Percentiles rank a stretch among this genome's conserved stretches.
These are phyloP conservation scores for Ustilago nuda DNA, from an alignment of 1,284 basidiomycete genomes.

Conservation along the genomic window DNA sequence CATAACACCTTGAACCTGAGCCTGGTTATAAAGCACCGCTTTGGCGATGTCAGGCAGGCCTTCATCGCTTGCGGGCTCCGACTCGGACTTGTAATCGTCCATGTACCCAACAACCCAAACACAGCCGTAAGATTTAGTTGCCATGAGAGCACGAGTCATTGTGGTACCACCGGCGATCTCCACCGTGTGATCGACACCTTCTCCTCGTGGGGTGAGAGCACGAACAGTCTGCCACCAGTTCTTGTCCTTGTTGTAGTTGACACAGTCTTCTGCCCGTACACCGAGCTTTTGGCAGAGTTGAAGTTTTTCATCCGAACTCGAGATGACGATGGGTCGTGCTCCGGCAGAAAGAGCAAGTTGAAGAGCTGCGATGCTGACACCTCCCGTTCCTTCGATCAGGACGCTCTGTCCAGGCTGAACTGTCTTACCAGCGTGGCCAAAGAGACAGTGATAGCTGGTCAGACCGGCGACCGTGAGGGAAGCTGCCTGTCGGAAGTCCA, in stretches of 20 bases:
- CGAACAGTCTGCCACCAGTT: constrained; percentile 31
- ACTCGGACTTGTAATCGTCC: constrained; percentile 42
- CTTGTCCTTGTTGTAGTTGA: constrained; percentile 39
- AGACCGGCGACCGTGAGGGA: constrained; percentile 37
- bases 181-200: constrained; percentile 43
- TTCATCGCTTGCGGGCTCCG: not conserved
- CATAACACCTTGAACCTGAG: constrained; percentile 43
- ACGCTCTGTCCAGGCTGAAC: constrained; percentile 41
- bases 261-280: constrained; percentile 21
- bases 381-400: constrained; percentile 46
- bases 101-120: constrained; percentile 50
- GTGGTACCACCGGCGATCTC: constrained; percentile 49
- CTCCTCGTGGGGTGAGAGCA: constrained; percentile 19
- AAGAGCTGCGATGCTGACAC: constrained; percentile 41
- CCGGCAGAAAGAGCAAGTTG: constrained; percentile 36
- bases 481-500: constrained; percentile 33
- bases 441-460: constrained; percentile 46
- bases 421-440: constrained; percentile 23
- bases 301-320: constrained; percentile 38
- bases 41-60: constrained; percentile 29
- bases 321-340: constrained; percentile 49
- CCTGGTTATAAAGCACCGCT: constrained; percentile 37
- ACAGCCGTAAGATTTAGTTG: constrained; percentile 33
- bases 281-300: constrained; percentile 28
- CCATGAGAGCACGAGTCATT: constrained; percentile 22